A percentile compares a stretch with the other conserved stretches of the same genome.
Conservation (phyloP, 148 eudicot genomes). For the Camellia granthamiana region DNA sequence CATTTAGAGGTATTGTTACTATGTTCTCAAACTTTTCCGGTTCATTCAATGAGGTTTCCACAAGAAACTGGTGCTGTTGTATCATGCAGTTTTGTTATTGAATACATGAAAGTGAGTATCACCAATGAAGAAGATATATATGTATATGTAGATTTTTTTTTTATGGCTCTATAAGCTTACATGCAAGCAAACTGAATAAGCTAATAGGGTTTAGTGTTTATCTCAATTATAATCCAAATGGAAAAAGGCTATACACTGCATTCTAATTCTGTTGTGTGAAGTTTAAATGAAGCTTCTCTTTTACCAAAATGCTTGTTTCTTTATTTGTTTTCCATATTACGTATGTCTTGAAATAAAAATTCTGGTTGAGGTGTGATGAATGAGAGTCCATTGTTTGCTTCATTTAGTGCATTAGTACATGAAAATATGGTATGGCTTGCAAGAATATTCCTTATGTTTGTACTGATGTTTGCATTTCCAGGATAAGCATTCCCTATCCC, state of each 20-base stretch:
- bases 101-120: background rate
- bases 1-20: background rate
- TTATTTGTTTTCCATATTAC: background rate
- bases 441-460: background rate
- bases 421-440: background rate
- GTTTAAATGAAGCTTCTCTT: background rate
- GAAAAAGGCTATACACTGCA: background rate
- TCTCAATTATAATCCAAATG: background rate
- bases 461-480: constrained; percentile 19
- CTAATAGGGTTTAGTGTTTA: background rate
- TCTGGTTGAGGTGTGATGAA: background rate
- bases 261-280: background rate
- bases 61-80: background rate
- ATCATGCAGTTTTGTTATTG: background rate
- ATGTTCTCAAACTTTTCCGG: background rate
- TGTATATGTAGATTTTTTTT: background rate
- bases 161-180: background rate
- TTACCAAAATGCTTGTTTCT: background rate
- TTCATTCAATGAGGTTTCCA: constrained; percentile 7
- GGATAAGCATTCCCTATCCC: constrained; percentile 88
- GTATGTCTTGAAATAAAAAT: background rate
- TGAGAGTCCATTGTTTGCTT: background rate
- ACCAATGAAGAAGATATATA: background rate
- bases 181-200: background rate
- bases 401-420: background rate